Evolutionary conservation across 2,329 filamentous ascomycete species (phyloP), one percentile per base, ranked within the genome.

Genomic region (Ophiostoma montium): DNA sequence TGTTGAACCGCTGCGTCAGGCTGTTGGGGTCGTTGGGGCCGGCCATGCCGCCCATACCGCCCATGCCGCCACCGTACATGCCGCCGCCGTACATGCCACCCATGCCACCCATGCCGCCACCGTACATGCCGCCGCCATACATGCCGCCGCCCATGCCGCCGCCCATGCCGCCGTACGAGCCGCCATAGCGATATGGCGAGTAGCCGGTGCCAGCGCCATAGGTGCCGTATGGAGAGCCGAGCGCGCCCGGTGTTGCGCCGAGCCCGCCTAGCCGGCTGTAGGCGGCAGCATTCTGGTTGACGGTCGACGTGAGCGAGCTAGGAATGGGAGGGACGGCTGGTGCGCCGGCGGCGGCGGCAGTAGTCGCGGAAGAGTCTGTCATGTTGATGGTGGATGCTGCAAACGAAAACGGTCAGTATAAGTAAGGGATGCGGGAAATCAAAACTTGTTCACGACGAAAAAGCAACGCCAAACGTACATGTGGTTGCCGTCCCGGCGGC

Each of bases 1-100:
- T 89, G 62, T 82, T 86, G 71, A 96, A 95, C 48, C 86, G 84
- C 62, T 94, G 86, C n/a, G 90, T 95, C 63, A 98, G 70, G 66
- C 88, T 95, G 64, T 92, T 87, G 27, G 87, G 86, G 63, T 95
- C 87, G 62, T 94, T 94, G 27, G 85, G 84, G 62, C 86, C 79
- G 41, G 64, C 63, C 55, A 48, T 45, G 16, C 65, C 79, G 38
- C 64, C 63, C 55, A 50, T 50, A 16, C 65, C 67, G 39, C 72
- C 80, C 18, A 70, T 72, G 53, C 63, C 61, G 48, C 70, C 53
- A 43, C 55, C 56, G 38, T 48, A 46, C 39, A 50, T 43, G 31
- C 52, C 52, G 10, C 49, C 46, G 42, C 60, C 63, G 46, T 36
- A 35, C n/a, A n/a, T n/a, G n/a, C n/a, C n/a, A n/a, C n/a, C n/a